phyloP scores from a whole-genome alignment of 1,139 yeast genomes.

The Sugiyamaella novakii region DNA sequence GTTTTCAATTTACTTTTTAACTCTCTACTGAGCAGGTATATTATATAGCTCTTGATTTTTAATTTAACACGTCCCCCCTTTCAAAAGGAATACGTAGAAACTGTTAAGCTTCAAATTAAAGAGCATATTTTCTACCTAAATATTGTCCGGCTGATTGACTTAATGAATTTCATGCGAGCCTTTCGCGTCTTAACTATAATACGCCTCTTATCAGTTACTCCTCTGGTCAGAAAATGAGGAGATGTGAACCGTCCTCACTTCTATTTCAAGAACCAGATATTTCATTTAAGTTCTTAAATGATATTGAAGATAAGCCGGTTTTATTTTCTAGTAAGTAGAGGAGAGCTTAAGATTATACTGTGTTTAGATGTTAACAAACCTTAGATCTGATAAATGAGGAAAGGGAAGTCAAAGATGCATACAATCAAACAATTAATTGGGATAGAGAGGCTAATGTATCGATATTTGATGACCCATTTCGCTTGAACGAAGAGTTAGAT shows the following conservation, averaged over 20 bases:
- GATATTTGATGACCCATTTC: slow-evolving; percentile 13
- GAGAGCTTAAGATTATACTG: neutral
- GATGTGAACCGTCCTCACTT: slow-evolving; percentile 1
- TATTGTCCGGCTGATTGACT: no score
- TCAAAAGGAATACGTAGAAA: no score
- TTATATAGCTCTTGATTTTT: no score
- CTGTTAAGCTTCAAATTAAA: no score
- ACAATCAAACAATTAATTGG: neutral
- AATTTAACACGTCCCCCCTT: no score
- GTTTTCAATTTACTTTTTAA: no score
- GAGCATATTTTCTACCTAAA: no score
- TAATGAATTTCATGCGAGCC: slow-evolving; percentile 1
- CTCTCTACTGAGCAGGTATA: no score
- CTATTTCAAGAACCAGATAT: slow-evolving; percentile 1
- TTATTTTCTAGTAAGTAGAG: slow-evolving; percentile 4
- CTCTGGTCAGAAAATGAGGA: slow-evolving; percentile 3
- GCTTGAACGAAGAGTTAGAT: neutral
- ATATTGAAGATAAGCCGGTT: neutral
- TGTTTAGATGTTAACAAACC: neutral
- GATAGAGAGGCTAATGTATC: neutral
- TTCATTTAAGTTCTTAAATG: neutral
- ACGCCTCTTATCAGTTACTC: no score
- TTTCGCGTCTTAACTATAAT: neutral
- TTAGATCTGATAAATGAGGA: neutral
- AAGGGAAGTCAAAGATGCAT: neutral